Percentiles rank a stretch among this genome's conserved stretches.
phyloP scores from a whole-genome alignment of 306 rosid genomes.

The Begonia loranthoides region DNA sequence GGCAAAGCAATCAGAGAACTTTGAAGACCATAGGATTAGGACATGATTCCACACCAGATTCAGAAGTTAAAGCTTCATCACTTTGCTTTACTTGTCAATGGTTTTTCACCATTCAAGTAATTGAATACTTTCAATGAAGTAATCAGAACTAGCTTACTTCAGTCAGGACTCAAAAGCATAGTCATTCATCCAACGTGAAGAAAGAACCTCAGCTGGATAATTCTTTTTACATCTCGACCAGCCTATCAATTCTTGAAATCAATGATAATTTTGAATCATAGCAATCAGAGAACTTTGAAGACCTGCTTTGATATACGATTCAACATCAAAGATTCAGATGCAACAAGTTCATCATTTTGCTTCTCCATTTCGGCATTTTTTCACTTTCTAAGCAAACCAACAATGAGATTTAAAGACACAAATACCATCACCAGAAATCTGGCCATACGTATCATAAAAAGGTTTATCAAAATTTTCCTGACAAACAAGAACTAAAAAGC shows the following conservation, averaged over 20 bases:
- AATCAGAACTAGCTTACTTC: no score
- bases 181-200: no score
- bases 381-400: neutral
- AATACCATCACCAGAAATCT: no score
- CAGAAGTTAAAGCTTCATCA: conserved; percentile 7
- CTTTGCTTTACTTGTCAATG: conserved; percentile 7
- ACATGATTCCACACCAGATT: conserved; percentile 16
- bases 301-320: neutral
- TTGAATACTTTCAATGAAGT: no score
- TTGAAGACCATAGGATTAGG: conserved; percentile 18
- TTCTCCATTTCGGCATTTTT: conserved; percentile 1
- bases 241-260: no score
- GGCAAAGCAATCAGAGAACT: conserved; percentile 34
- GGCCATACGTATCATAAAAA: no score
- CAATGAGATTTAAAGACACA: neutral
- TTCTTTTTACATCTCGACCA: no score
- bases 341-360: conserved; percentile 19
- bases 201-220: no score
- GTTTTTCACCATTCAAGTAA: no score
- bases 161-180: no score
- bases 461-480: no score
- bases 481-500: no score
- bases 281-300: conserved; percentile 21
- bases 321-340: conserved; percentile 7
- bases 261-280: neutral